These are phyloP conservation scores for Pyrenochaeta sp. DNA, from an alignment of 2,329 filamentous ascomycete species.

Conservation along the genomic window DNA sequence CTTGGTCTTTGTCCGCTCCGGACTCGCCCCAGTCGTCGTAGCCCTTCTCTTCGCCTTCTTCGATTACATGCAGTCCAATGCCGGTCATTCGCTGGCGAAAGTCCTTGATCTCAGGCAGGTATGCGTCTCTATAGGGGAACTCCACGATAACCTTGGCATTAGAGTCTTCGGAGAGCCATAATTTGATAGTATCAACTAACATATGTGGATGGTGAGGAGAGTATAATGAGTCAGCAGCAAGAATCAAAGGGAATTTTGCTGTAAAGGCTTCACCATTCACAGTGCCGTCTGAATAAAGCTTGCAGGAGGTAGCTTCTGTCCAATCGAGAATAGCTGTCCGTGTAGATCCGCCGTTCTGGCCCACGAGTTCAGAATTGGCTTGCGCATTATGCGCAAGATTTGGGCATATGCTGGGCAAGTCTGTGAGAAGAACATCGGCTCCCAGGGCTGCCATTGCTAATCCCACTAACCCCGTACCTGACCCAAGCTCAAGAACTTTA, in stretches of 20 bases:
- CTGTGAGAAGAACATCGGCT: constrained; percentile 76
- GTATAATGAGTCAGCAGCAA: constrained; percentile 89
- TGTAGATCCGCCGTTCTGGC: constrained; percentile 63
- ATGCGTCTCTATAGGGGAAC: constrained; percentile 78
- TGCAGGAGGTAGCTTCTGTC: constrained; percentile 65
- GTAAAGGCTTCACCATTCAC: constrained; percentile 17
- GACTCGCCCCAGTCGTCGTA: constrained; percentile 75
- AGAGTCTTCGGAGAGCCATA: constrained; percentile 67
- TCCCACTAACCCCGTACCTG: constrained; percentile 91
- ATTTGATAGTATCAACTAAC: constrained; percentile 73
- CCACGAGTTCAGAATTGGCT: constrained; percentile 67
- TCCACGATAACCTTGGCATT: constrained; percentile 78
- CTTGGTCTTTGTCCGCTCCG: constrained; percentile 57
- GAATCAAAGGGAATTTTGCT: constrained; percentile 65
- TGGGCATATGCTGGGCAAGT: constrained; percentile 81
- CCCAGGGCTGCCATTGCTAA: constrained; percentile 80
- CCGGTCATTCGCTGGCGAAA: constrained; percentile 70
- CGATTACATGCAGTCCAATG: constrained; percentile 62
- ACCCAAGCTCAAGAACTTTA: constrained; percentile 77
- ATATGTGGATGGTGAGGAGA: constrained; percentile 81
- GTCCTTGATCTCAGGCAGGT: constrained; percentile 69
- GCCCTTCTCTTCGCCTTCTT: constrained; percentile 70
- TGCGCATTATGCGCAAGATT: constrained; percentile 80
- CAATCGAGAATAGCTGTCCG: constrained; percentile 77
- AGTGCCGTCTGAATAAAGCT: constrained; percentile 19